Percentiles rank a stretch among this genome's conserved stretches.
These are phyloP conservation scores for Adansonia madagascariensis DNA, from an alignment of 441 rosid genomes.

Conservation along the genomic window DNA sequence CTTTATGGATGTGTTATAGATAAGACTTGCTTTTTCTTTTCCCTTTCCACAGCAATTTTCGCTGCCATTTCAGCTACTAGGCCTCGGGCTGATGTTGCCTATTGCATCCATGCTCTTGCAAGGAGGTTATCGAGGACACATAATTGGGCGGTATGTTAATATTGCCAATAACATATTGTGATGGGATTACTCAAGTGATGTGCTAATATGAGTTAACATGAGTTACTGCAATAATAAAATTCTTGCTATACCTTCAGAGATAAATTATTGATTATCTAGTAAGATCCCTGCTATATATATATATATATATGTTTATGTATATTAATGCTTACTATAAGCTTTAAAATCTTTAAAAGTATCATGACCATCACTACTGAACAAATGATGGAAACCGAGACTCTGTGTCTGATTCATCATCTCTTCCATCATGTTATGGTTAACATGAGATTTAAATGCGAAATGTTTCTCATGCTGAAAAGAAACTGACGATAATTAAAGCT, in stretches of 20 bases:
- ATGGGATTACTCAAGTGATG: not conserved
- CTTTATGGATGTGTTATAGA: slow-evolving; percentile 12
- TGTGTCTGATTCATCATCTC: not conserved
- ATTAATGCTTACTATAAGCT: not conserved
- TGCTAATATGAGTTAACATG: not conserved
- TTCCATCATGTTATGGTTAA: not conserved
- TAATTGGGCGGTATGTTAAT: slow-evolving; percentile 85
- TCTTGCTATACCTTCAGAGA: not conserved
- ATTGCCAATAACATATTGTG: not conserved
- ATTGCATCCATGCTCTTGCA: slow-evolving; percentile 90
- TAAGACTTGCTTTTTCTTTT: slow-evolving; percentile 14
- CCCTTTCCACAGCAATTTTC: slow-evolving; percentile 74
- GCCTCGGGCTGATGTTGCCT: slow-evolving; percentile 98
- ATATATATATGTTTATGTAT: not conserved
- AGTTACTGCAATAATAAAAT: not conserved
- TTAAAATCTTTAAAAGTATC: slow-evolving; percentile 4
- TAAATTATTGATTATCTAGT: not conserved
- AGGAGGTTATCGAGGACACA: slow-evolving; percentile 82
- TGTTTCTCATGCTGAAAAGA: slow-evolving; percentile 3
- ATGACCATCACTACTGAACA: not conserved
- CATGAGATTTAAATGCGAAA: not conserved
- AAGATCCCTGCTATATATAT: not conserved
- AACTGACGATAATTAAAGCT: not conserved
- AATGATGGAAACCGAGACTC: not conserved
- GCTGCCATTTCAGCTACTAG: slow-evolving; percentile 93